phyloP scores from a whole-genome alignment of 2,329 filamentous ascomycete genomes.

The Aureobasidium sp. region DNA sequence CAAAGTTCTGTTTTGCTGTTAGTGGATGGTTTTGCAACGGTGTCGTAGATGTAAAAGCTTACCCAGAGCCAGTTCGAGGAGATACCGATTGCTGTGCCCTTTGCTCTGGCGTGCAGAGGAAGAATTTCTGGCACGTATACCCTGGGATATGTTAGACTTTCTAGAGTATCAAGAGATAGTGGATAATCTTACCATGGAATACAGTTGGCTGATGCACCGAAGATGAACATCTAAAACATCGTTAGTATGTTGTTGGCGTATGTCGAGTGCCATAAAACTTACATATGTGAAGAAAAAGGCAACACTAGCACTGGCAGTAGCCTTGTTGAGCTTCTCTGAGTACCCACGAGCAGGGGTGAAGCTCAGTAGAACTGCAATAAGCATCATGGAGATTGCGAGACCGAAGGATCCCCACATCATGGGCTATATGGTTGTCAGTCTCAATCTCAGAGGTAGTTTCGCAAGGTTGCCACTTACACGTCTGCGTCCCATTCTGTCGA shows the following conservation, averaged over 20 bases:
- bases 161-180: not conserved
- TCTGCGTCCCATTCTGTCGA: conserved; percentile 32
- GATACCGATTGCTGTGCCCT: conserved; percentile 42
- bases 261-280: conserved; percentile 1
- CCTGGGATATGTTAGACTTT: not conserved
- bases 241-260: not conserved
- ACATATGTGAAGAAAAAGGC: conserved; percentile 40
- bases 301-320: conserved; percentile 37
- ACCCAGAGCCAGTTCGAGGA: conserved; percentile 41
- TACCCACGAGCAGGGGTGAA: conserved; percentile 27
- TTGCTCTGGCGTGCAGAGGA: conserved; percentile 40
- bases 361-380: conserved; percentile 32
- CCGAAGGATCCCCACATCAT: conserved; percentile 28
- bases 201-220: conserved; percentile 37
- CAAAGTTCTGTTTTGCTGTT: conserved; percentile 32
- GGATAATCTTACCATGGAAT: conserved; percentile 33
- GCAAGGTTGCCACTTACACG: too few relatives aligned
- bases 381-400: conserved; percentile 32
- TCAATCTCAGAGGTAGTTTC: too few relatives aligned
- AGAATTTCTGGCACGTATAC: conserved; percentile 43
- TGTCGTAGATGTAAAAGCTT: not conserved
- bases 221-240: conserved; percentile 26
- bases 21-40: not conserved
- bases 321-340: conserved; percentile 26
- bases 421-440: conserved; percentile 6